Evolutionary conservation across 176 grass and related monocot species (phyloP), one percentile per base, ranked within the genome.

Genomic region (Leersia perrieri): DNA sequence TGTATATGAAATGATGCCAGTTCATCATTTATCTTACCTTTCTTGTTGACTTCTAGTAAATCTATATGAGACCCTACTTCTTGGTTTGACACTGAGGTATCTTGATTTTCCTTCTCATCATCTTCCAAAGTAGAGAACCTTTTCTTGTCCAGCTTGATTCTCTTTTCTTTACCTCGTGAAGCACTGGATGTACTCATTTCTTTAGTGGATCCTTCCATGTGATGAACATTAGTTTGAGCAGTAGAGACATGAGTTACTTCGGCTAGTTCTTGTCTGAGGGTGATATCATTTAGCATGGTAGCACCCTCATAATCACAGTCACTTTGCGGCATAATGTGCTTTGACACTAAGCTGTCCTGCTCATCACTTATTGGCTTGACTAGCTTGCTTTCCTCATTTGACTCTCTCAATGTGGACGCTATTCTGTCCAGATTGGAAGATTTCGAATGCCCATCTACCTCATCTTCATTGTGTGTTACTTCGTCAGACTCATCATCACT

Each of bases 11-110:
- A 53, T 18, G 22, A 53, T 29, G 63, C 11, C 41, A 62, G 39
- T 47, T 63, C 28, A 72, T 31, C 30, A 82, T n/a, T 45, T 72
- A 11, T 60, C 28, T 16, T 73, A 82, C 80, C 80, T 73, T 47
- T 63, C 44, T 12, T 82, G 33, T 41, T 73, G 28, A 38, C 39
- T 82, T 60, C 68, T 45, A 14, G 0, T 1, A 11, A 63, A 38
- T 82, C 36, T 30, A 51, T 79, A 51, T 22, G 63, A 51, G 30
- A 33, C 32, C 42, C 63, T 51, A 51, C 22, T 51, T 35, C 76
- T 51, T 51, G 30, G 7, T 79, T 51, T 51, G 41, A 34, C 3
- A 49, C 20, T n/a, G 45, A 49, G 38, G 18, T 34, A 66, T 33
- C 40, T 25, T 16, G 40, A 51, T 49, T 66, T 66, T 29, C 61